Base-by-base conservation (phyloP, 2,329 filamentous ascomycete species). In the Colletotrichum higginsianum region DNA sequence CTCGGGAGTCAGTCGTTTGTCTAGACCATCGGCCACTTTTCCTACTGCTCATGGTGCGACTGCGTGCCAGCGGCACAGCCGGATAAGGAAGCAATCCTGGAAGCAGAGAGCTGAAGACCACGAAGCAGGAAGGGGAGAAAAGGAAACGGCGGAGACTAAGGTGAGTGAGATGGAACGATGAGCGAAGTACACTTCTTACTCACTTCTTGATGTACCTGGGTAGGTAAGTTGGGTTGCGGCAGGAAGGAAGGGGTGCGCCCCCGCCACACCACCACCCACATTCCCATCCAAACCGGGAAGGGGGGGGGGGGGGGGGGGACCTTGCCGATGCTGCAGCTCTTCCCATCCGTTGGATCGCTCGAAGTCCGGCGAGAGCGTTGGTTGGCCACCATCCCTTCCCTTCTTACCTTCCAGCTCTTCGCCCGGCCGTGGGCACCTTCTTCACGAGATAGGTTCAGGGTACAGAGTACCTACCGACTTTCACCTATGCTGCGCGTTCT, bases 321-420 rank as follows among this genome's bases (percentile, higher is more conserved):
- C 50, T 61, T 35, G 57, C 58, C 52, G 44, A 38, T 53, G 52
- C 38, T 67, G 44, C 68, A 67, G 63, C 57, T 35, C 8, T 52
- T 71, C 50, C 64, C 57, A 67, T 67, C 68, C 44, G 50, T 71
- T 61, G 52, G 64, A 67, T 71, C 64, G 52, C 49, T 61, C 65
- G 11, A 55, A 18, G 26, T 18, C 26, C 63, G 50, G 63, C 49
- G 47, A 61, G 57, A 5, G 56, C 63, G 67, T 57, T 71, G 68
- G 64, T 71, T 71, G 50, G 63, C 56, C 50, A 26, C 58, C 21
- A 56, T 62, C 52, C 55, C 30, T 38, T 44, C 40, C 30, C 57
- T 38, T 50, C 21, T 63, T 55, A 44, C 55, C 42, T 38, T 44
- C 40, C 42, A 47, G 8, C 53, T 60, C 18, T 38, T 67, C 44